These are phyloP conservation scores for Takashimella tepidaria DNA, from an alignment of 1,284 basidiomycete species.

Conservation along the genomic window DNA sequence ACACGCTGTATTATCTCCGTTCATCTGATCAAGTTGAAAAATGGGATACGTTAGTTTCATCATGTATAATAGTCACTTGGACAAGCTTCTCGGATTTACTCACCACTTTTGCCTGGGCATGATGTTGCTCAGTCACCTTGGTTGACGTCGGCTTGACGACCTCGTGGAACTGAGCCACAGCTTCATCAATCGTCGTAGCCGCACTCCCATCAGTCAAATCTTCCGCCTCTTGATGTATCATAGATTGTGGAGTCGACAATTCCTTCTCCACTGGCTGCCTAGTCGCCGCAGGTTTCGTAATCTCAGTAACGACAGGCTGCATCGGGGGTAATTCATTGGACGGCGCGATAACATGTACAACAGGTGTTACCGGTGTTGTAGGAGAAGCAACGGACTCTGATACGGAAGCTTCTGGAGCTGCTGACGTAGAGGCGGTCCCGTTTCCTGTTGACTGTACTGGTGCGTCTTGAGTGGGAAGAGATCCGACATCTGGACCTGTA, in stretches of 20 bases:
- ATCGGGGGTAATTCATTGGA: slow-evolving; percentile 1
- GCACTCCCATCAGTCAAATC: too few species aligned
- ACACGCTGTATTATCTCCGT: slow-evolving; percentile 17
- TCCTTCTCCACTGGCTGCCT: background rate
- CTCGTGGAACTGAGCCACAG: slow-evolving; percentile 27
- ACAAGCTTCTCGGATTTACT: slow-evolving; percentile 2
- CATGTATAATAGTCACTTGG: background rate
- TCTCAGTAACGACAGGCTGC: slow-evolving; percentile 1
- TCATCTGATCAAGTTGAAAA: too few species aligned
- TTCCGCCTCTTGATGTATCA: too few species aligned
- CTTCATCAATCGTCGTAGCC: slow-evolving; percentile 33
- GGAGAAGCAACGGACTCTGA: too few species aligned
- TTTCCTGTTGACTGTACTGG: background rate
- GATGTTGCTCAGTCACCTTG: background rate
- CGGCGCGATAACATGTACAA: background rate
- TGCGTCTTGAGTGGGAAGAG: background rate
- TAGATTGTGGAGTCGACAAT: too few species aligned
- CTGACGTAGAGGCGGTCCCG: too few species aligned
- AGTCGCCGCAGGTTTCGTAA: background rate
- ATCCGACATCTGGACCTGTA: background rate
- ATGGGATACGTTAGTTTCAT: too few species aligned
- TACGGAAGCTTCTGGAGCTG: slow-evolving; percentile 1
- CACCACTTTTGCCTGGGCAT: slow-evolving; percentile 2
- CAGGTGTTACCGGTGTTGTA: background rate
- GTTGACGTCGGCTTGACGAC: slow-evolving; percentile 17